Conservation (phyloP, 1,139 yeast genomes). For the Geotrichum phurueaensis region DNA sequence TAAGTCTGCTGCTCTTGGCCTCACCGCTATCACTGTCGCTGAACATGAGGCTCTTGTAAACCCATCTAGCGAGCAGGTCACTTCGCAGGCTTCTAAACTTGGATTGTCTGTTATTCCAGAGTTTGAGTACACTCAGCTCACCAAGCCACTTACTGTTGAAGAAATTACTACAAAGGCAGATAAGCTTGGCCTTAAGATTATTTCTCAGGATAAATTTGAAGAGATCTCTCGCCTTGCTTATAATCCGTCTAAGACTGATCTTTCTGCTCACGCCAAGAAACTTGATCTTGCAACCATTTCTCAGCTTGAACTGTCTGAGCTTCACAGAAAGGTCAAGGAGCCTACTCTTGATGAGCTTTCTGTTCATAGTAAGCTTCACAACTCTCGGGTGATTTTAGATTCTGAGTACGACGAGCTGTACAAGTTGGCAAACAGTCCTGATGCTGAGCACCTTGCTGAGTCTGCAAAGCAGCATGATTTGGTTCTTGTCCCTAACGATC, state of each 20-base stretch:
- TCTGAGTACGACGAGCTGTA: conserved; percentile 13
- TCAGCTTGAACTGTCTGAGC: conserved; percentile 23
- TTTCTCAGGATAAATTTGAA: conserved; percentile 22
- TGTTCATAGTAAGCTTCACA: conserved; percentile 1
- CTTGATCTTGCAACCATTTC: conserved; percentile 29
- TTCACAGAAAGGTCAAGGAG: conserved; percentile 22
- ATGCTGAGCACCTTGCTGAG: conserved; percentile 21
- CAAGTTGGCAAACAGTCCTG: conserved; percentile 10
- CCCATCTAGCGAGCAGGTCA: conserved; percentile 37
- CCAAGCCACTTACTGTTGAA: conserved; percentile 23
- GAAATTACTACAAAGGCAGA: conserved; percentile 46
- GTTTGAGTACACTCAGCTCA: conserved; percentile 20
- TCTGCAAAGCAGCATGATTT: conserved; percentile 34
- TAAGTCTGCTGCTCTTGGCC: conserved; percentile 30
- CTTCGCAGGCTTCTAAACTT: conserved; percentile 28
- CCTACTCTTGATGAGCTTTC: conserved; percentile 32
- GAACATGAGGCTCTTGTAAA: conserved; percentile 26
- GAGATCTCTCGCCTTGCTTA: conserved; percentile 19
- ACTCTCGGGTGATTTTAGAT: conserved; percentile 10
- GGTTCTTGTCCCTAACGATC: conserved; percentile 24
- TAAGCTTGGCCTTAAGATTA: conserved; percentile 29
- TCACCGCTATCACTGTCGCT: conserved; percentile 25
- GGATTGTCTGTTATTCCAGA: conserved; percentile 32
- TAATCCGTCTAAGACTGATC: conserved; percentile 14
- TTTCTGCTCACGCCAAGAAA: conserved; percentile 25